phyloP scores from a whole-genome alignment of 495 filamentous ascomycete species.

The Penicillium pulvis region DNA sequence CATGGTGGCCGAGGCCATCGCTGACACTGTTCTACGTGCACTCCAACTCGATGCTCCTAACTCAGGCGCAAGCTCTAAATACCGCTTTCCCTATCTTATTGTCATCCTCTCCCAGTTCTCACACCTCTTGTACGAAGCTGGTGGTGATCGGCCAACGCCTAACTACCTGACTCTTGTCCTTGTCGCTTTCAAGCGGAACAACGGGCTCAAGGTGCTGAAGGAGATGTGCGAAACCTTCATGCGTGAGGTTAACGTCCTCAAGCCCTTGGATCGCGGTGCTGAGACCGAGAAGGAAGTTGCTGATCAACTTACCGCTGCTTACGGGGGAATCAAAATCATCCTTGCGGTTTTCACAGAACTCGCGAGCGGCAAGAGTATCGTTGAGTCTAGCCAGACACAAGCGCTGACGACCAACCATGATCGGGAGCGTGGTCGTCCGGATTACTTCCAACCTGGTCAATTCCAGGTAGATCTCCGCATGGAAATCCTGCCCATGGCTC shows the following conservation, averaged over 20 bases:
- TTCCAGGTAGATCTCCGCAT: constrained; percentile 86
- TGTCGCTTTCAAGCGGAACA: constrained; percentile 78
- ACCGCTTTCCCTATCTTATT: constrained; percentile 74
- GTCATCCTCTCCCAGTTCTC: constrained; percentile 75
- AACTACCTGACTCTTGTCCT: constrained; percentile 79
- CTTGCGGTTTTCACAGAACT: constrained; percentile 78
- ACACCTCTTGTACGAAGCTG: constrained; percentile 74
- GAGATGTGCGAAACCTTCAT: constrained; percentile 73
- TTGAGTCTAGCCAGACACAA: constrained; percentile 69
- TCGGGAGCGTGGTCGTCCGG: constrained; percentile 57
- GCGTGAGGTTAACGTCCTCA: constrained; percentile 58
- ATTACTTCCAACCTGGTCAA: constrained; percentile 72
- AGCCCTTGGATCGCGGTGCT: constrained; percentile 34
- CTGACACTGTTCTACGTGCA: constrained; percentile 67
- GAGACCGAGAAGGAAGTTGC: constrained; percentile 50
- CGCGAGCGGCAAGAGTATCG: constrained; percentile 72
- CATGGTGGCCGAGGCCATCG: constrained; percentile 76
- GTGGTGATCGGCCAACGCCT: constrained; percentile 57
- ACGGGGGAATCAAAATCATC: constrained; percentile 79
- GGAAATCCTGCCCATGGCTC: constrained; percentile 76
- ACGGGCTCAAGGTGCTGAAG: constrained; percentile 74
- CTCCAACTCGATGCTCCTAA: constrained; percentile 53
- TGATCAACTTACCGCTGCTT: constrained; percentile 54
- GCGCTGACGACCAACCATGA: constrained; percentile 60
- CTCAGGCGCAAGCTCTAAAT: constrained; percentile 43